A percentile compares a stretch with the other conserved stretches of the same genome.
These are phyloP conservation scores for Kwoniella shandongensis DNA, from an alignment of 768 basidiomycete species.

Conservation along the genomic window DNA sequence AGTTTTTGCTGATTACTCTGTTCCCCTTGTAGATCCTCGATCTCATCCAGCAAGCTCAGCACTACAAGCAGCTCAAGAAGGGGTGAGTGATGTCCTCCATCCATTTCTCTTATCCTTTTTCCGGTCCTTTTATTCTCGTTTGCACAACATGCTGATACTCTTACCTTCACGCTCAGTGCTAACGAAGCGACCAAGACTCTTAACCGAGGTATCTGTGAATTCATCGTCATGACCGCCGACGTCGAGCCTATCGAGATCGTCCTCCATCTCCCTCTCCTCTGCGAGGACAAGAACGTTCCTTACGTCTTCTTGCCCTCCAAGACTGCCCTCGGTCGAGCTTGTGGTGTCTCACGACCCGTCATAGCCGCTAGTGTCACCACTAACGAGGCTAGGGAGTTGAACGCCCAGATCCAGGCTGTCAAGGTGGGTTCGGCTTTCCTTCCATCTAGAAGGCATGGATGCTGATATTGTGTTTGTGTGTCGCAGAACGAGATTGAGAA, in stretches of 20 bases:
- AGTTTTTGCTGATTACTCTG: too few species aligned
- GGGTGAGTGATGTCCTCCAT: conserved; percentile 52
- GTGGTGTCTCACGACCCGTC: conserved; percentile 90
- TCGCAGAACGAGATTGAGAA: conserved; percentile 55
- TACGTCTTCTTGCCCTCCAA: conserved; percentile 95
- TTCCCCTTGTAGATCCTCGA: conserved; percentile 88
- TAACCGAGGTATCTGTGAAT: conserved; percentile 95
- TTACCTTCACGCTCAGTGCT: conserved; percentile 61
- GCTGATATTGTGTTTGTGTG: background rate
- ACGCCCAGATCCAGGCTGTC: conserved; percentile 80
- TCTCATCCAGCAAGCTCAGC: conserved; percentile 88
- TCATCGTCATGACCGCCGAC: conserved; percentile 87
- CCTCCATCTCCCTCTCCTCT: conserved; percentile 91
- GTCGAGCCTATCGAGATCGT: conserved; percentile 98
- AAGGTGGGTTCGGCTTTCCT: conserved; percentile 58
- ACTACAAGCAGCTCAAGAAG: conserved; percentile 98
- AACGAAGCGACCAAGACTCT: conserved; percentile 99
- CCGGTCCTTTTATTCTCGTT: background rate
- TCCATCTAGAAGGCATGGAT: background rate
- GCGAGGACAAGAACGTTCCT: conserved; percentile 99
- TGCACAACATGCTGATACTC: background rate
- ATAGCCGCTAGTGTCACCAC: conserved; percentile 96
- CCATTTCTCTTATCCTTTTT: background rate
- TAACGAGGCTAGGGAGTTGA: conserved; percentile 86
- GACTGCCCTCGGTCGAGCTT: conserved; percentile 91